Percentiles rank a stretch among this genome's conserved stretches.
Conservation (phyloP, 2,329 filamentous ascomycete species). For the Aureobasidium uvarum region DNA sequence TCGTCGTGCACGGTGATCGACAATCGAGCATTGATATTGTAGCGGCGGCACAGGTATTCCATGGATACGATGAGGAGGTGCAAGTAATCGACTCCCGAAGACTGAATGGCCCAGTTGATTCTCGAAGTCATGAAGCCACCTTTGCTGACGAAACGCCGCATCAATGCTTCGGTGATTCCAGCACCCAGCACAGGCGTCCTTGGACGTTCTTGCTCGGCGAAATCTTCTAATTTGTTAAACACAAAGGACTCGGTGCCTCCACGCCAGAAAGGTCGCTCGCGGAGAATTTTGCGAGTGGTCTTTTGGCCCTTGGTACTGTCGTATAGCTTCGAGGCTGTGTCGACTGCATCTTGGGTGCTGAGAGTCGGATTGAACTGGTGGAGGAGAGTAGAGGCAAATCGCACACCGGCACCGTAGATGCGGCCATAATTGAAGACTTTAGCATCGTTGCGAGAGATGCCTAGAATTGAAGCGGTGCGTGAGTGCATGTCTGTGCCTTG, state of each 20-base stretch:
- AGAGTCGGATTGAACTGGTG: conserved; percentile 89
- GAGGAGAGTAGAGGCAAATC: conserved; percentile 85
- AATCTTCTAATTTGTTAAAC: conserved; percentile 97
- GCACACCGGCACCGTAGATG: conserved; percentile 96
- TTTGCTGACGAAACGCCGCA: conserved; percentile 81
- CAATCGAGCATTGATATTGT: conserved; percentile 79
- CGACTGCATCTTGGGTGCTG: conserved; percentile 72
- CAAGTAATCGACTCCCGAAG: conserved; percentile 93
- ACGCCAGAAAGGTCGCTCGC: conserved; percentile 82
- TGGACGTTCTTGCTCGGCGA: conserved; percentile 89
- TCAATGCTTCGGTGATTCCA: conserved; percentile 92
- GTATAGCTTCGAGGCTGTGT: conserved; percentile 78
- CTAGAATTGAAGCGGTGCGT: conserved; percentile 84
- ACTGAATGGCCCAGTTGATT: conserved; percentile 99
- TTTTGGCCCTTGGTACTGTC: conserved; percentile 86
- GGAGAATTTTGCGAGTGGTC: conserved; percentile 69
- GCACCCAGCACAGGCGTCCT: conserved; percentile 90
- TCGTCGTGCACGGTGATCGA: conserved; percentile 97
- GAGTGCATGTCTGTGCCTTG: conserved; percentile 94
- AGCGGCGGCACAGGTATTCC: conserved; percentile 87
- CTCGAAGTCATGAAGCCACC: conserved; percentile 92
- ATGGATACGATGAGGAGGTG: conserved; percentile 90
- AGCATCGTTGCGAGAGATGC: conserved; percentile 90
- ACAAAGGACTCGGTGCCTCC: conserved; percentile 97
- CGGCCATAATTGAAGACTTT: conserved; percentile 99